Evolutionary conservation across 2,329 filamentous ascomycete species (phyloP).

Genomic region (Saccharata proteae): DNA sequence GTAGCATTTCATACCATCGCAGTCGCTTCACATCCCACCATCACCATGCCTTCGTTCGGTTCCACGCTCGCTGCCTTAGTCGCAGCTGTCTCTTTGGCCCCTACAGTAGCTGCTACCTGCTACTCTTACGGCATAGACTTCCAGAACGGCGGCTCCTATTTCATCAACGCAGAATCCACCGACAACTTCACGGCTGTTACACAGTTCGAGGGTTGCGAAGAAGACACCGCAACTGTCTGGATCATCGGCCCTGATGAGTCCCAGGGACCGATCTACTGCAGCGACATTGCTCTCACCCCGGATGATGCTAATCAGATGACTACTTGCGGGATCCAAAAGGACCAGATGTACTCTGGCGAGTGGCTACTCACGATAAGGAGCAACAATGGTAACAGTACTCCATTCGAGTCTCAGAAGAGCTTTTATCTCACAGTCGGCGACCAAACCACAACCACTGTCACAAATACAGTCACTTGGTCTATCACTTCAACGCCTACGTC

Average conservation of each 20-base stretch:
- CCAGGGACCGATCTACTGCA: conserved; percentile 27
- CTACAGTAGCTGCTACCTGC: conserved; percentile 16
- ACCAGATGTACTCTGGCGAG: conserved; percentile 30
- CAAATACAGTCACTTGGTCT: conserved; percentile 21
- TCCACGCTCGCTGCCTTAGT: conserved; percentile 15
- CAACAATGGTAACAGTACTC: conserved; percentile 31
- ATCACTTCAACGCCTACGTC: conserved; percentile 18
- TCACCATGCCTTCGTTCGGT: conserved; percentile 17
- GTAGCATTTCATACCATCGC: background rate
- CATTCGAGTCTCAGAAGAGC: conserved; percentile 34
- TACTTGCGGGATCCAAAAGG: conserved; percentile 31
- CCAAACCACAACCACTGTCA: conserved; percentile 20
- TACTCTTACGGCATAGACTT: conserved; percentile 31
- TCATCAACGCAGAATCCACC: conserved; percentile 31
- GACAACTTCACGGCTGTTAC: conserved; percentile 31
- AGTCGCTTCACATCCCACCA: conserved; percentile 3
- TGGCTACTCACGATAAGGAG: conserved; percentile 34
- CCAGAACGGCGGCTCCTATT: conserved; percentile 30
- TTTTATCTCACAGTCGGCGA: conserved; percentile 19
- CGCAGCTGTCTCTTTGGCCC: conserved; percentile 15
- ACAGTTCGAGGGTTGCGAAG: conserved; percentile 32
- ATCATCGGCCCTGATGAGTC: conserved; percentile 30
- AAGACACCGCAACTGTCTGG: conserved; percentile 29
- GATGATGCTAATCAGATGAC: conserved; percentile 27
- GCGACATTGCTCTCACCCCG: conserved; percentile 27